phyloP scores from a whole-genome alignment of 2,329 filamentous ascomycete genomes.

The Claviceps sp. region DNA sequence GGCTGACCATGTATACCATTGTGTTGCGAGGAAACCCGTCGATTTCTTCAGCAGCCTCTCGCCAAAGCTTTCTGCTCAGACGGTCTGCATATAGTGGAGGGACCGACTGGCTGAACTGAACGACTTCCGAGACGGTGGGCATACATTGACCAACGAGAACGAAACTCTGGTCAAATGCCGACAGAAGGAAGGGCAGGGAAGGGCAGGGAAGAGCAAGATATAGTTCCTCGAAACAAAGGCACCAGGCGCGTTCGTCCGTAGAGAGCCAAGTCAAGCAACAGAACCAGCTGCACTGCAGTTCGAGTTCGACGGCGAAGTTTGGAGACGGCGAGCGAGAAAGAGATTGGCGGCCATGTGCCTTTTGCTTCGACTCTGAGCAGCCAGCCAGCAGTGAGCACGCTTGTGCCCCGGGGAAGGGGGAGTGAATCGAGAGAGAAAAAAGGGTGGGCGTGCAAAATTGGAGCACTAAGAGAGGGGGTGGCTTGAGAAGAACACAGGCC shows the following conservation, averaged over 20 bases:
- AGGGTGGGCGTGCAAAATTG: not conserved
- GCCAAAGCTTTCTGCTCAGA: not conserved
- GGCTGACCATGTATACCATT: conserved; percentile 16
- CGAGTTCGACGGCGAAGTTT: not conserved
- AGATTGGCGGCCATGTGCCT: conserved; percentile 4
- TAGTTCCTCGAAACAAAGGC: not conserved
- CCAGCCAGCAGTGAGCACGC: not conserved
- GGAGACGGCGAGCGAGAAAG: not conserved
- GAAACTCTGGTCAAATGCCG: not conserved
- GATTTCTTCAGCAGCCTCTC: not conserved
- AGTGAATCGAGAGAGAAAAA: conserved; percentile 1
- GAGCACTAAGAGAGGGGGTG: conserved; percentile 10
- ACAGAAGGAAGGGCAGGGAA: not conserved
- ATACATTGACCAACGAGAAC: not conserved
- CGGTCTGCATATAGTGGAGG: no score
- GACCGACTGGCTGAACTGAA: not conserved
- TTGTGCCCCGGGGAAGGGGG: conserved; percentile 1
- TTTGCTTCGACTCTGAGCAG: conserved; percentile 6
- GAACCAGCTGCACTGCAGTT: not conserved
- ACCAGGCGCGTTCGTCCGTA: not conserved
- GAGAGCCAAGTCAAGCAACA: not conserved
- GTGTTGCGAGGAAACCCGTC: conserved; percentile 1
- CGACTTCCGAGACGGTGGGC: not conserved
- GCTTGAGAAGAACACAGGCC: conserved; percentile 11
- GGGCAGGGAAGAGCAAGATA: not conserved